Evolutionary conservation across 2,329 filamentous ascomycete genomes (phyloP).

Genomic region (Aspergillus sp.): DNA sequence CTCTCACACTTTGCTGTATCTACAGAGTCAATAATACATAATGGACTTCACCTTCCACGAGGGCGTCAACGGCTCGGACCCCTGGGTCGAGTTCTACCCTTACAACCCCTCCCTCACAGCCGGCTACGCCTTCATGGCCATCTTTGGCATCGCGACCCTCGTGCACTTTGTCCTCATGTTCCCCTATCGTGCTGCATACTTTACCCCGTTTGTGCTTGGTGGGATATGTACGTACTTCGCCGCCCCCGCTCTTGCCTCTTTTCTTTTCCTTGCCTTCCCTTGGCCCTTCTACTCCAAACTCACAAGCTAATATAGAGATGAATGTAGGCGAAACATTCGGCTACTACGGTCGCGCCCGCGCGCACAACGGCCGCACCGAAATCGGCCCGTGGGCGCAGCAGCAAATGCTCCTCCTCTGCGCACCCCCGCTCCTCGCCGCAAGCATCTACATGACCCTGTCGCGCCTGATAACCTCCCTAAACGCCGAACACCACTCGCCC

Average conservation of each 20-base stretch:
- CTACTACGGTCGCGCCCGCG: slow-evolving; percentile 43
- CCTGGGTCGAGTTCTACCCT: slow-evolving; percentile 42
- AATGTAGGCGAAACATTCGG: slow-evolving; percentile 40
- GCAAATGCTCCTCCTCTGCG: slow-evolving; percentile 45
- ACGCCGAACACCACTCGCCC: slow-evolving; percentile 41
- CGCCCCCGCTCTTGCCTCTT: background rate
- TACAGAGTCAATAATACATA: background rate
- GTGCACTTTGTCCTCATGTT: slow-evolving; percentile 37
- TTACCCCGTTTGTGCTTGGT: slow-evolving; percentile 42
- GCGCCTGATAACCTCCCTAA: slow-evolving; percentile 41
- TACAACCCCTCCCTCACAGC: slow-evolving; percentile 41
- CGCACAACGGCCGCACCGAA: slow-evolving; percentile 32
- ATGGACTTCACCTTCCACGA: slow-evolving; percentile 41
- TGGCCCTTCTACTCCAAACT: background rate
- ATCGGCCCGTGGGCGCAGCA: slow-evolving; percentile 42
- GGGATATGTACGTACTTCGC: slow-evolving; percentile 37
- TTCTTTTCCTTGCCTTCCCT: background rate
- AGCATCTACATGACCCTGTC: slow-evolving; percentile 46
- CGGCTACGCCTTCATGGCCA: slow-evolving; percentile 40
- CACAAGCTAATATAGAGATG: background rate
- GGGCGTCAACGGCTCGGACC: slow-evolving; percentile 35
- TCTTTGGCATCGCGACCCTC: slow-evolving; percentile 39
- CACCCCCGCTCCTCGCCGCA: slow-evolving; percentile 46
- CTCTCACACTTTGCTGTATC: background rate
- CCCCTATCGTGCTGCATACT: slow-evolving; percentile 40